Evolutionary conservation across 495 filamentous ascomycete species (phyloP).

Genomic region (Filosporella fistucella): DNA sequence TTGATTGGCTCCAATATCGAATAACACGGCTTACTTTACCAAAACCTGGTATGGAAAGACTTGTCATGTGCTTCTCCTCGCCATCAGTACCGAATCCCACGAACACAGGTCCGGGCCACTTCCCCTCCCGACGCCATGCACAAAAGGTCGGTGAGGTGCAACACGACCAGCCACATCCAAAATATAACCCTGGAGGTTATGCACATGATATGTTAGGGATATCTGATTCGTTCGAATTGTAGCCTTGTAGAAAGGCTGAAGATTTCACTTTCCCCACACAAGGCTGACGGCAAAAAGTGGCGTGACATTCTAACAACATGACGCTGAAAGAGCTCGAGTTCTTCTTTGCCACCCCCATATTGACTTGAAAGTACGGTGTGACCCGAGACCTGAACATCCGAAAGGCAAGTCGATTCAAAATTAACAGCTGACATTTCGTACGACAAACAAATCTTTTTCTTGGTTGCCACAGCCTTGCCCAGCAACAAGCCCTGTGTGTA

Average conservation of each 20-base stretch:
- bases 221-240: background rate
- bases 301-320: slow-evolving; percentile 2
- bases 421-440: slow-evolving; percentile 1
- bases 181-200: too few species aligned
- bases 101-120: too few species aligned
- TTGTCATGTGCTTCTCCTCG: too few species aligned
- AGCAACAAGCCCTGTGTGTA: background rate
- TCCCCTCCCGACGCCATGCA: background rate
- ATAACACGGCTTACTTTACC: too few species aligned
- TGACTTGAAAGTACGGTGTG: background rate
- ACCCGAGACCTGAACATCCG: background rate
- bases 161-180: too few species aligned
- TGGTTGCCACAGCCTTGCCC: background rate
- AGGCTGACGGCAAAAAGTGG: slow-evolving; percentile 11
- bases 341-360: background rate
- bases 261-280: slow-evolving; percentile 1
- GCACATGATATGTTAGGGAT: too few species aligned
- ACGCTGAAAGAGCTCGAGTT: background rate
- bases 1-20: too few species aligned
- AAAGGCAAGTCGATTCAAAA: background rate
- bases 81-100: background rate
- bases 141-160: too few species aligned
- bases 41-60: too few species aligned
- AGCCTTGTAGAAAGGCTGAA: background rate
- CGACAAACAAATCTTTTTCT: background rate